Evolutionary conservation across 75 land plant genomes (phyloP).

Genomic region (Cryptomeria japonica): DNA sequence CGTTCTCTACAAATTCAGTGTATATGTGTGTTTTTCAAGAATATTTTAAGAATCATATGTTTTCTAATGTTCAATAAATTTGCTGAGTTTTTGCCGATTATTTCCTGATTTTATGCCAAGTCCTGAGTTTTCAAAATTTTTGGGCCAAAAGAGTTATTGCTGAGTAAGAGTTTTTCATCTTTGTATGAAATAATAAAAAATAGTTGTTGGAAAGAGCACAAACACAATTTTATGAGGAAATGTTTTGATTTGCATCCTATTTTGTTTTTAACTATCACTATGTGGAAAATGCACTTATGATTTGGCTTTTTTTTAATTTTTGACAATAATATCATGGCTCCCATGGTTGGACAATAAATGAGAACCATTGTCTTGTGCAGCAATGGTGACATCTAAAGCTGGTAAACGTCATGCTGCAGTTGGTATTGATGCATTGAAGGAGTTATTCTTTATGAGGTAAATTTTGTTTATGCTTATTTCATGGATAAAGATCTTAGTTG

Average conservation of each 20-base stretch:
- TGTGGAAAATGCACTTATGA: background rate
- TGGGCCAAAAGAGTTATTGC: no score
- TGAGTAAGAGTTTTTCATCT: no score
- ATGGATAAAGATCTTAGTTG: background rate
- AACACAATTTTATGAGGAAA: background rate
- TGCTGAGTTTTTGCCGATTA: no score
- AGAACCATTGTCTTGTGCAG: conserved; percentile 34
- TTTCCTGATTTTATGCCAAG: no score
- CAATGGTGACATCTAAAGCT: conserved; percentile 92
- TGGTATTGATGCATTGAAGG: conserved; percentile 92
- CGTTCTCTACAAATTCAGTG: no score
- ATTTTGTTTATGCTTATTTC: conserved; percentile 10
- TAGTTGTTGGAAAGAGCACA: background rate
- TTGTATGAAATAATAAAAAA: background rate
- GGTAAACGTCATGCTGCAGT: conserved; percentile 92
- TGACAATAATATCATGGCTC: background rate
- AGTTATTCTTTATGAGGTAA: conserved; percentile 79
- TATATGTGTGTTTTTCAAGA: no score
- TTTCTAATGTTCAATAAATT: no score
- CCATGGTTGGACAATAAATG: background rate
- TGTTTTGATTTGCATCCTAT: background rate
- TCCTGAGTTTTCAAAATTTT: no score
- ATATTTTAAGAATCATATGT: no score
- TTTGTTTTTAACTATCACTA: background rate
- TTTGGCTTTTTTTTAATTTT: background rate